Base-by-base conservation (phyloP, 352 stramenopile genomes). In the Phytopythium litorale region DNA sequence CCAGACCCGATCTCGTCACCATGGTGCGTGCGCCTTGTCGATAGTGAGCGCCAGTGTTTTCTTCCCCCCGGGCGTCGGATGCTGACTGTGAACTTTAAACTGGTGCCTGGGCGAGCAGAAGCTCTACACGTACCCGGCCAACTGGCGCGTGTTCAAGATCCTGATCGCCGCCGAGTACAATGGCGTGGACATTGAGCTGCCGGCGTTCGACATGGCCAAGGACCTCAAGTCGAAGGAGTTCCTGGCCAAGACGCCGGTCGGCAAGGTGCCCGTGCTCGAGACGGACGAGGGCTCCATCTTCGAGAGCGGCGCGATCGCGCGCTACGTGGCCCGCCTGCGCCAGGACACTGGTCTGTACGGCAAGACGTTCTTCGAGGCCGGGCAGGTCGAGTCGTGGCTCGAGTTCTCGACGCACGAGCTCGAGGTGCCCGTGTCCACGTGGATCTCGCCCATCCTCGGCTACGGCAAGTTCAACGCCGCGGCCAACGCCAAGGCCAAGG, bases 81-180 rank as follows among this genome's bases (percentile, higher is more conserved):
- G 48, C 45, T 51, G 25, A 38, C 48, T 0, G 4, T 37, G 19
- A n/a, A 0, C 1, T 7, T 52, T 19, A 3, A 28, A 43, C 37
- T 43, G 4, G 13, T 51, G 25, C 50, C 4, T 3, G 9, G 7
- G 5, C 12, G 57, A 64, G 61, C 65, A 91, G 87, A 96, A 89
- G 67, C 83, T 97, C 23, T 96, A 94, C 79, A 91, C 89, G 48
- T 86, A 92, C 65, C 78, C 75, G 28, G 93, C 78, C 46, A 98
- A 97, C 65, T 97, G 97, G 67, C 87, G 91, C 67, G 92, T 90
- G 58, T 97, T 98, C 69, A 97, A 98, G 79, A 83, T 86, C 59
- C 84, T 98, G 21, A 97, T 99, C 74, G 94, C 94, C 28, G 95
- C 96, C 51, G 88, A 98, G 79, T 98, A 96, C 72, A 96, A 95